These are phyloP conservation scores for Ceratonia siliqua DNA, from an alignment of 306 rosid genomes.

Conservation along the genomic window DNA sequence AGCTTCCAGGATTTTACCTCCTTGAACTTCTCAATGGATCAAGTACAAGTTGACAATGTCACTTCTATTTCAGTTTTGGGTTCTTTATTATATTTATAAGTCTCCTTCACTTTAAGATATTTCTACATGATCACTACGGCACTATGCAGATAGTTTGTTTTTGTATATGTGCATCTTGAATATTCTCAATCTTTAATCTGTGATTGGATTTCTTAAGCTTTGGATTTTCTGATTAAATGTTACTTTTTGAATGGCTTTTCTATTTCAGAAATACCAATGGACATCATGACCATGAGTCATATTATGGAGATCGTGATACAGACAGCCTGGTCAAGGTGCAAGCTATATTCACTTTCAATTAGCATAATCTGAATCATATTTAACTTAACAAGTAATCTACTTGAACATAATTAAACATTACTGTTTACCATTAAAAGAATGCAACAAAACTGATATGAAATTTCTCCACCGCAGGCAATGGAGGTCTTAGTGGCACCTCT, in stretches of 20 bases:
- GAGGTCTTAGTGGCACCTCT: constrained; percentile 68
- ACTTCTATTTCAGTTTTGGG: constrained; percentile 25
- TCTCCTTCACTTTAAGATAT: constrained; percentile 7
- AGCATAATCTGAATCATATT: constrained; percentile 24
- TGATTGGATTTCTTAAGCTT: constrained; percentile 25
- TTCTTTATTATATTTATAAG: constrained; percentile 1
- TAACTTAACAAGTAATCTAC: constrained; percentile 18
- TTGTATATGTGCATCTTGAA: neutral
- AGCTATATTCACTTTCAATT: constrained; percentile 25
- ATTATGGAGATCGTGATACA: constrained; percentile 93
- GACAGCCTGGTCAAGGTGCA: constrained; percentile 87
- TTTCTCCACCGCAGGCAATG: constrained; percentile 60
- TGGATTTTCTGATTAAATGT: constrained; percentile 29
- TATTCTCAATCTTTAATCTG: neutral
- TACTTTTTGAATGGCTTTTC: constrained; percentile 22
- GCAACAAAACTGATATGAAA: constrained; percentile 34
- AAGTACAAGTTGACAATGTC: constrained; percentile 8
- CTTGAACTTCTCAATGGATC: constrained; percentile 2
- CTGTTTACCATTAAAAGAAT: constrained; percentile 28
- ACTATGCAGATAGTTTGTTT: neutral
- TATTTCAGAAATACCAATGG: constrained; percentile 82
- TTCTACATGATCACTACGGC: constrained; percentile 23
- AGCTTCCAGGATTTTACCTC: constrained; percentile 22
- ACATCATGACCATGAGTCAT: constrained; percentile 95
- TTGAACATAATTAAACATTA: constrained; percentile 14